Evolutionary conservation across 192 early-diverging fungal genomes (phyloP).

Genomic region (Podila horticola): DNA sequence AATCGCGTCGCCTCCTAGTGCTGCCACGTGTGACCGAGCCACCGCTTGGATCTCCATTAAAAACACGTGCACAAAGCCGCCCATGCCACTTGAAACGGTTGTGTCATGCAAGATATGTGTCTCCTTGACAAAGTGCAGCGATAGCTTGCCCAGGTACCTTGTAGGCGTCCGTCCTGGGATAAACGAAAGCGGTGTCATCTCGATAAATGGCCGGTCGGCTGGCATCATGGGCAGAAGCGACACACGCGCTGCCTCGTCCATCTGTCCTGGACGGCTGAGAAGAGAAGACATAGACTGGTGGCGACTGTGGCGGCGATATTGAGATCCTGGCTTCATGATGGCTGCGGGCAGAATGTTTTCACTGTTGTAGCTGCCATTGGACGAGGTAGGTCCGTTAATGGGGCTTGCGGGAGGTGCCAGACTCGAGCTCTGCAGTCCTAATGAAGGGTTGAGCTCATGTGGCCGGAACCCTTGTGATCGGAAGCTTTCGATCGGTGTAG

Average conservation of each 20-base stretch:
- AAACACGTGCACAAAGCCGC: slow-evolving; percentile 77
- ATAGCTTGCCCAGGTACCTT: slow-evolving; percentile 74
- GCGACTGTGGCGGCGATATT: slow-evolving; percentile 6
- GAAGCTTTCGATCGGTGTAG: slow-evolving; percentile 7
- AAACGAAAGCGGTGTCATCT: slow-evolving; percentile 75
- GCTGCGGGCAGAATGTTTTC: slow-evolving; percentile 5
- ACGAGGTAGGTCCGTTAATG: slow-evolving; percentile 10
- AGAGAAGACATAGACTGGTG: slow-evolving; percentile 22
- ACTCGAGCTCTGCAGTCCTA: slow-evolving; percentile 1
- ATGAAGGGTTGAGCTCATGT: neutral
- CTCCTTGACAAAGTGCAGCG: slow-evolving; percentile 87
- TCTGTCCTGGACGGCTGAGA: slow-evolving; percentile 6
- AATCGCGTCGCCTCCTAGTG: slow-evolving; percentile 79
- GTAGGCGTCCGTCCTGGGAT: slow-evolving; percentile 64
- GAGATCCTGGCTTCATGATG: neutral
- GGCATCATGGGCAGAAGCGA: slow-evolving; percentile 29
- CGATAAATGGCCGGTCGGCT: slow-evolving; percentile 53
- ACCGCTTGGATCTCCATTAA: slow-evolving; percentile 74
- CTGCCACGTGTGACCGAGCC: slow-evolving; percentile 71
- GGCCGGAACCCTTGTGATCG: neutral
- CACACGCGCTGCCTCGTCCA: slow-evolving; percentile 1
- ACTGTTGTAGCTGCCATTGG: slow-evolving; percentile 17
- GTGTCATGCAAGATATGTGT: slow-evolving; percentile 57
- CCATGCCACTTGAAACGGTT: slow-evolving; percentile 68
- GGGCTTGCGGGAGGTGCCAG: slow-evolving; percentile 20